These are phyloP conservation scores for Filobasidium uniguttulatum DNA, from an alignment of 1,284 basidiomycete species.

Conservation along the genomic window DNA sequence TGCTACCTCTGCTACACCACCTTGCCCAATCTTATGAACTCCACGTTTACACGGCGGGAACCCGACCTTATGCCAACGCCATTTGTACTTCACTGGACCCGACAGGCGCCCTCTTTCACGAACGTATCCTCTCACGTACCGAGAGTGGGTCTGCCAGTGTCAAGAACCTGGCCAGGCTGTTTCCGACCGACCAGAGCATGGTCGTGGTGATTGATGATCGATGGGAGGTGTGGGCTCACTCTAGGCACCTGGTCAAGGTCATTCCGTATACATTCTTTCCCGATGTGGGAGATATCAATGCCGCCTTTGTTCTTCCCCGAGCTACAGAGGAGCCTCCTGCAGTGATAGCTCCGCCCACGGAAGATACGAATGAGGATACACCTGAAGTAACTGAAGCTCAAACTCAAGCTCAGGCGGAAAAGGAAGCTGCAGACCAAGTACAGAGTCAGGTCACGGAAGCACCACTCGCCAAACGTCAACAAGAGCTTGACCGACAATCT, in stretches of 20 bases:
- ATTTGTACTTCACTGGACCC: slow-evolving; percentile 91
- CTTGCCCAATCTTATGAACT: slow-evolving; percentile 65
- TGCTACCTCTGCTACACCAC: neutral
- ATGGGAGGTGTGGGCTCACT: slow-evolving; percentile 86
- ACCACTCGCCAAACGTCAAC: slow-evolving; percentile 11
- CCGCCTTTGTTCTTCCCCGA: slow-evolving; percentile 51
- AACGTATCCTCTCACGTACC: slow-evolving; percentile 77
- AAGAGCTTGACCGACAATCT: slow-evolving; percentile 15
- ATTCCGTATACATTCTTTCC: slow-evolving; percentile 96
- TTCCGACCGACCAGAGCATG: slow-evolving; percentile 95
- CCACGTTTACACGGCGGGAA: slow-evolving; percentile 99
- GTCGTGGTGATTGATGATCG: slow-evolving; percentile 98
- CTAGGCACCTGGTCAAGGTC: slow-evolving; percentile 90
- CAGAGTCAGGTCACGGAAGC: slow-evolving; percentile 3
- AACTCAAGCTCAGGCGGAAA: neutral
- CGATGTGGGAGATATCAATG: slow-evolving; percentile 98
- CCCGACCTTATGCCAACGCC: slow-evolving; percentile 86
- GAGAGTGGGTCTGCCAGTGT: slow-evolving; percentile 87
- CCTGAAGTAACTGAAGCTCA: slow-evolving; percentile 3
- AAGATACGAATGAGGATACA: slow-evolving; percentile 3
- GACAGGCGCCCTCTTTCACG: slow-evolving; percentile 68
- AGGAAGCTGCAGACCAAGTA: neutral
- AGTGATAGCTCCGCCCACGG: neutral
- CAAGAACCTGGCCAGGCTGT: slow-evolving; percentile 79
- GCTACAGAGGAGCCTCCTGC: slow-evolving; percentile 10